phyloP scores from a whole-genome alignment of 1,139 yeast species.

The Suhomyces taliae region DNA sequence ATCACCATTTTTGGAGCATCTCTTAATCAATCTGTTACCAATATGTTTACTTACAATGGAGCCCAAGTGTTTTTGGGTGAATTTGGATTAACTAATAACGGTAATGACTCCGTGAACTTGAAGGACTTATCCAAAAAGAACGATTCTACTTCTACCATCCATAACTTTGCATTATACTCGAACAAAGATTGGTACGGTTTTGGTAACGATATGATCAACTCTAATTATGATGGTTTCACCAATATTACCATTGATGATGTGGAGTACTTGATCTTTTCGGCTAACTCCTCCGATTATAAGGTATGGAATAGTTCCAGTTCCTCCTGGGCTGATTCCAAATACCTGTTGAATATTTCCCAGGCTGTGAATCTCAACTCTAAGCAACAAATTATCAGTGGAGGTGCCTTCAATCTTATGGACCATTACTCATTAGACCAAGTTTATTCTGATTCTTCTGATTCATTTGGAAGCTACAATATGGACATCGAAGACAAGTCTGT shows the following conservation, averaged over 20 bases:
- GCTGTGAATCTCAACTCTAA: slow-evolving; percentile 26
- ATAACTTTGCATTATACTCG: slow-evolving; percentile 36
- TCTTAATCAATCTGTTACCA: slow-evolving; percentile 32
- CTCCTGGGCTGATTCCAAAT: slow-evolving; percentile 35
- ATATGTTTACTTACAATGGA: slow-evolving; percentile 21
- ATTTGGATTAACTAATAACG: slow-evolving; percentile 25
- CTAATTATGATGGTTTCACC: slow-evolving; percentile 32
- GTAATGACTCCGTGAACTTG: slow-evolving; percentile 20
- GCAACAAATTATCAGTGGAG: slow-evolving; percentile 41
- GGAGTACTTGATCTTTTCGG: slow-evolving; percentile 40
- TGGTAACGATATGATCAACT: slow-evolving; percentile 33
- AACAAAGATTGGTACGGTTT: slow-evolving; percentile 37
- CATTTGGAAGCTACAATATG: slow-evolving; percentile 27
- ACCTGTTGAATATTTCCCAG: slow-evolving; percentile 35
- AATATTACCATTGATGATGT: slow-evolving; percentile 34
- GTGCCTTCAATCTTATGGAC: slow-evolving; percentile 42
- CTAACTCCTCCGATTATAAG: slow-evolving; percentile 15
- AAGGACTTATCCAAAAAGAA: slow-evolving; percentile 34
- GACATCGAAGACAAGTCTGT: slow-evolving; percentile 31
- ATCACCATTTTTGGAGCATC: slow-evolving; percentile 27
- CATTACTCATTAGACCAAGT: slow-evolving; percentile 33
- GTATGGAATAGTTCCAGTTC: slow-evolving; percentile 44
- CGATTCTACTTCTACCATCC: slow-evolving; percentile 25
- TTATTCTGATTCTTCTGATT: slow-evolving; percentile 21
- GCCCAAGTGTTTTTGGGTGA: slow-evolving; percentile 35